Evolutionary conservation across 495 filamentous ascomycete species (phyloP), one percentile per base, ranked within the genome.

Genomic region (Cercophora scortea): DNA sequence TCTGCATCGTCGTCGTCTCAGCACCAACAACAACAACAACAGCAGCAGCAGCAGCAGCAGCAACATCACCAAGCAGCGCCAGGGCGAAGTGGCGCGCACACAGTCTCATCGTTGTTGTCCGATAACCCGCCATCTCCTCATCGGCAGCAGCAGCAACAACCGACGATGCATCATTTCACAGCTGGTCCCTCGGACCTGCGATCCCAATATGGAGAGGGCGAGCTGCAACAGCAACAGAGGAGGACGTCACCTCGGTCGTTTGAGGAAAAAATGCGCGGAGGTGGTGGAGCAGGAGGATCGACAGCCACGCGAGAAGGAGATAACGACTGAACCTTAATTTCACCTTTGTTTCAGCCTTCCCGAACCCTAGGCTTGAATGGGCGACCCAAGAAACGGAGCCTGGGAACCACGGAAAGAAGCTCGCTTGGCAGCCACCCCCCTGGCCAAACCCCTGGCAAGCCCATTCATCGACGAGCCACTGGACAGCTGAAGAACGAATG

Each of bases 61-160:
- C 57, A 57, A 32, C 41, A 35, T 9, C 53, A 50, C 17, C 56
- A 59, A 44, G 50, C 46, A 41, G 49, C 57, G 16, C 50, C 55
- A 34, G 46, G 50, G 10, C 61, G 71, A 41, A 62, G 63, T 40
- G 62, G 65, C 38, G 65, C 70, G 32, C 72, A 76, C 47, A 71
- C 72, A 19, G 74, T 77, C 48, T 77, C 74, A 34, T 77, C 74
- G 6, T 58, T 77, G 47, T 50, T 77, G 52, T 73, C 74, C 13
- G 71, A 74, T 55, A 63, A 68, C 32, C 68, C 71, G 42, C 62
- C 42, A 19, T 70, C 70, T 32, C 67, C 71, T 25, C 64, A 63
- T 47, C 60, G 52, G 19, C 45, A 63, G 49, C 60, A 52, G 19
- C 45, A 39, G 38, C 64, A 57, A n/a, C n/a, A n/a, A n/a, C n/a